Conservation (phyloP, 2,329 filamentous ascomycete genomes). For the Colletotrichum lupini region DNA sequence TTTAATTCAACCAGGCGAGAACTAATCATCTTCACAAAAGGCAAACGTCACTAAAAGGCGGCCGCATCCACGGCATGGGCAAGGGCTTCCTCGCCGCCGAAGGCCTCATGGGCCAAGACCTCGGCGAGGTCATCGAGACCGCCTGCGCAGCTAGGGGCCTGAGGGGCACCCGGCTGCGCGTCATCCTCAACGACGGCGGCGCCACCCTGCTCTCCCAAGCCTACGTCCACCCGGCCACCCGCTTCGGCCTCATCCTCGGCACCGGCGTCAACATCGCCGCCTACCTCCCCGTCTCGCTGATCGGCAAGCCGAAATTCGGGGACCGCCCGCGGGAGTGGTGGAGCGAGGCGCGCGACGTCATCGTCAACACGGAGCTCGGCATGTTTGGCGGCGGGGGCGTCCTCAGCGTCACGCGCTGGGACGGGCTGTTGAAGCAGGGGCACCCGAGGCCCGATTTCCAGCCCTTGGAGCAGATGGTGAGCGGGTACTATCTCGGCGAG, state of each 20-base stretch:
- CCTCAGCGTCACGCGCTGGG: conserved; percentile 71
- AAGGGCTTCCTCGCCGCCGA: conserved; percentile 72
- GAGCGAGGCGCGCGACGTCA: conserved; percentile 68
- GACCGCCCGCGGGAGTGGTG: conserved; percentile 66
- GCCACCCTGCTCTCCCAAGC: conserved; percentile 75
- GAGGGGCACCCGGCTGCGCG: conserved; percentile 62
- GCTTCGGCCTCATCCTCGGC: conserved; percentile 74
- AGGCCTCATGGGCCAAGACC: conserved; percentile 67
- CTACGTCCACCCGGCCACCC: conserved; percentile 67
- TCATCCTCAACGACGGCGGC: conserved; percentile 75
- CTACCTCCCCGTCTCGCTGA: conserved; percentile 68
- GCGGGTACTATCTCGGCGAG: conserved; percentile 75
- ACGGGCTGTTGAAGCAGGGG: conserved; percentile 60
- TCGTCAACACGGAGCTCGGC: conserved; percentile 75
- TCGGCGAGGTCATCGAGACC: conserved; percentile 67
- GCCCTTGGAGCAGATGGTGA: conserved; percentile 71
- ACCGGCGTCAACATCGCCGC: conserved; percentile 76
- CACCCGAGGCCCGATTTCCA: conserved; percentile 71
- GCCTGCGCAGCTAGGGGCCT: conserved; percentile 64
- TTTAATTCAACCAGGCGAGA: background rate
- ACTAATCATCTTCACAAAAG: conserved; percentile 48
- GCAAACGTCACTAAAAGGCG: conserved; percentile 72
- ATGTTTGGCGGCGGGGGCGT: conserved; percentile 74
- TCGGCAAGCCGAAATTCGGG: conserved; percentile 68
- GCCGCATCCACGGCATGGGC: conserved; percentile 71